phyloP scores from a whole-genome alignment of 176 grass and related monocot species.

The Oryza australiensis region DNA sequence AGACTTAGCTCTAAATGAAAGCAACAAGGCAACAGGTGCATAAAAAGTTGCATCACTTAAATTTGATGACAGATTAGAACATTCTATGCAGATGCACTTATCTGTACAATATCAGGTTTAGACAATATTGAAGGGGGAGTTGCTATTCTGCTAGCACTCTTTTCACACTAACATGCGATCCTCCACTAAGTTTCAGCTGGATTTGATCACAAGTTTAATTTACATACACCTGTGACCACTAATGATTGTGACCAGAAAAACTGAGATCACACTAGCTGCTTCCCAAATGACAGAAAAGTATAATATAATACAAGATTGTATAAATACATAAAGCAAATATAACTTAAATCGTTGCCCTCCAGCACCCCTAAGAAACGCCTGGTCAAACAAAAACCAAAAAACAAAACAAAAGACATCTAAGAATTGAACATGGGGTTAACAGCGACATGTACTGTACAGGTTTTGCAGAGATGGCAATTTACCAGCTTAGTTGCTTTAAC shows the following conservation, averaged over 20 bases:
- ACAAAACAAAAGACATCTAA: conserved; percentile 27
- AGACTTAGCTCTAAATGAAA: neutral
- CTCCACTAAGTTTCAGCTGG: neutral
- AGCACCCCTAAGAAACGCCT: conserved; percentile 83
- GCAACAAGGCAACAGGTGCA: neutral
- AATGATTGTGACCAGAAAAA: conserved; percentile 25
- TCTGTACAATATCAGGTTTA: neutral
- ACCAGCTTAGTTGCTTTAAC: conserved; percentile 92
- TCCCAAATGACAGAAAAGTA: conserved; percentile 19
- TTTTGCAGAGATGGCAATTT: neutral
- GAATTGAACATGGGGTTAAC: neutral
- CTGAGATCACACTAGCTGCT: neutral
- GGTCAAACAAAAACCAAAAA: conserved; percentile 25
- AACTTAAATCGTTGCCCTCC: conserved; percentile 60
- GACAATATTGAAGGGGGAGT: neutral
- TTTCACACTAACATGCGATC: neutral
- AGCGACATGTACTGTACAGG: neutral
- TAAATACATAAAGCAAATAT: conserved; percentile 34
- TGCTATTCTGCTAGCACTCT: neutral
- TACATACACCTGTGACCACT: conserved; percentile 34
- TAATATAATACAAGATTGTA: conserved; percentile 34
- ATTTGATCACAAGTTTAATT: conserved; percentile 25
- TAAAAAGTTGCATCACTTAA: neutral
- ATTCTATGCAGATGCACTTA: neutral
- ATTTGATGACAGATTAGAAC: neutral